Conservation (phyloP, 1,284 basidiomycete genomes). For the Cutaneotrichosporon cutaneum region DNA sequence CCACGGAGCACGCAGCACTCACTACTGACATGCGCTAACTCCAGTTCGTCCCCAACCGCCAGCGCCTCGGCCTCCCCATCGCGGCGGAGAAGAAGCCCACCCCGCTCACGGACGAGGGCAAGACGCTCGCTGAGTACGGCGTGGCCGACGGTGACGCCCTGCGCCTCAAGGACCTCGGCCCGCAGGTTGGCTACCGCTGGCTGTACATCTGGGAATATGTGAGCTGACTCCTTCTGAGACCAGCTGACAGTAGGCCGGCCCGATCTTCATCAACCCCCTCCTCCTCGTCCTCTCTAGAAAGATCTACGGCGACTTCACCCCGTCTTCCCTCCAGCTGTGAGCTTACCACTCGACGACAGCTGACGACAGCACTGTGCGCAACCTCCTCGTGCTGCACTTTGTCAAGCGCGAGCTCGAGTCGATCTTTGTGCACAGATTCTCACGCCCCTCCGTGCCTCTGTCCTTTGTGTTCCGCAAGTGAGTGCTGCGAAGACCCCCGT, state of each 20-base stretch:
- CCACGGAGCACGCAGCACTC: background rate
- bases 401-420: conserved; percentile 92
- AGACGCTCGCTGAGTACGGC: conserved; percentile 61
- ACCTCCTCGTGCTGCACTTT: conserved; percentile 81
- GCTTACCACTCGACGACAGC: conserved; percentile 14
- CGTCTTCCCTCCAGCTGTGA: conserved; percentile 44
- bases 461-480: conserved; percentile 88
- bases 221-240: conserved; percentile 47
- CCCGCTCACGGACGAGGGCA: conserved; percentile 64
- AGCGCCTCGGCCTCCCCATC: conserved; percentile 62
- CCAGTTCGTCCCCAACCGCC: conserved; percentile 69
- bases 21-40: conserved; percentile 6
- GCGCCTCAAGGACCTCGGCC: conserved; percentile 78
- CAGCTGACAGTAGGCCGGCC: conserved; percentile 65
- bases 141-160: conserved; percentile 63
- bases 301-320: conserved; percentile 41
- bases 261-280: conserved; percentile 85
- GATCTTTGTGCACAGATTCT: conserved; percentile 91
- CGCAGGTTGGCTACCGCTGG: conserved; percentile 79
- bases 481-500: conserved; percentile 29
- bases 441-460: conserved; percentile 89
- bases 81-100: conserved; percentile 45
- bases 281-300: conserved; percentile 65
- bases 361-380: conserved; percentile 66
- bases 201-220: conserved; percentile 92